A percentile compares a stretch with the other conserved stretches of the same genome.
phyloP scores from a whole-genome alignment of 148 eudicot species.

The Chenopodium formosanum region DNA sequence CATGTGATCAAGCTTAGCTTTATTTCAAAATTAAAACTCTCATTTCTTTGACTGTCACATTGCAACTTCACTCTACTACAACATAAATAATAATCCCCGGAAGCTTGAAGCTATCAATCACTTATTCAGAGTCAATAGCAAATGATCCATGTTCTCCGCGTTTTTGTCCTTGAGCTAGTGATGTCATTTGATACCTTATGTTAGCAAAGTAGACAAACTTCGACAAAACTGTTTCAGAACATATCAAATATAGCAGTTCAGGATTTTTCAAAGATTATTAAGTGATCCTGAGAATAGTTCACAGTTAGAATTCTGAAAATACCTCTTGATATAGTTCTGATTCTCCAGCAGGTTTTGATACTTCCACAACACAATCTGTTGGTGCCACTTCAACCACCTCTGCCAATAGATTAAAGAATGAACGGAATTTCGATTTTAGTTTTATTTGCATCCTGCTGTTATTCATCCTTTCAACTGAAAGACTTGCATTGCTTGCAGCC shows the following conservation, averaged over 20 bases:
- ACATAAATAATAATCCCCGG: too few relatives aligned
- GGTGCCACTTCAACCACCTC: constrained; percentile 60
- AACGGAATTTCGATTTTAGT: constrained; percentile 40
- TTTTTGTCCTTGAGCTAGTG: constrained; percentile 7
- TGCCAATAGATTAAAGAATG: constrained; percentile 45
- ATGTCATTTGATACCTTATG: constrained; percentile 13
- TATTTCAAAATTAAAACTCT: neutral
- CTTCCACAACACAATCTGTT: constrained; percentile 49
- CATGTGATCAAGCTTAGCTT: neutral
- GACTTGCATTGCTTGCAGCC: constrained; percentile 48
- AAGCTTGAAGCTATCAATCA: too few relatives aligned
- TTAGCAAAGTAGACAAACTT: constrained; percentile 45
- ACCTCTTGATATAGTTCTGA: constrained; percentile 45
- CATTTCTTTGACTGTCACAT: neutral
- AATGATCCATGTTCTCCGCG: neutral
- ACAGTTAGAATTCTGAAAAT: neutral
- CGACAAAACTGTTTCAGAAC: constrained; percentile 48
- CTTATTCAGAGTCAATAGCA: neutral
- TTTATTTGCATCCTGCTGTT: constrained; percentile 40
- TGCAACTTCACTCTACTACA: too few relatives aligned
- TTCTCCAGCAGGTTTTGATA: constrained; percentile 48
- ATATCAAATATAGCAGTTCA: constrained; percentile 7
- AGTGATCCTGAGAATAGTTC: neutral
- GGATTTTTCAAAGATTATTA: neutral
- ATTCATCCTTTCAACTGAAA: constrained; percentile 48